These are phyloP conservation scores for Psophocarpus tetragonolobus DNA, from an alignment of 306 rosid genomes.

Conservation along the genomic window DNA sequence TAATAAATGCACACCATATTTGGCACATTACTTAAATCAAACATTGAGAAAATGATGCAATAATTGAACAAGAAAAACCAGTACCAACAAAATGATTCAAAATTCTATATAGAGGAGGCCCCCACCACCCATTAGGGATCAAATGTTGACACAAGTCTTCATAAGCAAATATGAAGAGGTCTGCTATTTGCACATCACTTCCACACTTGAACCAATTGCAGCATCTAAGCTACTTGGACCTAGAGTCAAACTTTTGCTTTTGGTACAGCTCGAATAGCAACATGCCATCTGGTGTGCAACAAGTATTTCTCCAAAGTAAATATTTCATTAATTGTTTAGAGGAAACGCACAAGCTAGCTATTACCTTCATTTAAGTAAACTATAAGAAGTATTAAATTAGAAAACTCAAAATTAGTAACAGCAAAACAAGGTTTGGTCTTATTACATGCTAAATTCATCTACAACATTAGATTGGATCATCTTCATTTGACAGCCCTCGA, in stretches of 20 bases:
- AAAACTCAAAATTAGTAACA: constrained; percentile 18
- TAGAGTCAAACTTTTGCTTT: not conserved
- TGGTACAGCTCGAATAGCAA: not conserved
- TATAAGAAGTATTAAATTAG: not conserved
- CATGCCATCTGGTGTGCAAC: constrained; percentile 15
- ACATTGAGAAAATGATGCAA: not conserved
- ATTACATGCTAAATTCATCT: constrained; percentile 25
- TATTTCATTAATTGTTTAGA: not conserved
- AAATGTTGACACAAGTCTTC: not conserved
- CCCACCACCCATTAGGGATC: not conserved
- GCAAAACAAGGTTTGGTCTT: not conserved
- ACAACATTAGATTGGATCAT: constrained; percentile 25
- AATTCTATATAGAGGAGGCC: not conserved
- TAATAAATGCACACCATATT: not conserved
- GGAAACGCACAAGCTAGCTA: not conserved
- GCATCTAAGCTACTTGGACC: not conserved
- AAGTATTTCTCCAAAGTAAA: constrained; percentile 4
- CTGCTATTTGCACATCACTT: not conserved
- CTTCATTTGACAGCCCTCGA: constrained; percentile 21
- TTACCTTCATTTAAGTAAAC: not conserved
- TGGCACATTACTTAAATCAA: not conserved
- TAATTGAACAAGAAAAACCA: not conserved
- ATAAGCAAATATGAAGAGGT: not conserved
- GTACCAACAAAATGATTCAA: not conserved
- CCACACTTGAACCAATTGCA: constrained; percentile 5